phyloP scores from a whole-genome alignment of 179 eudicot genomes.

The Gypsophila paniculata region DNA sequence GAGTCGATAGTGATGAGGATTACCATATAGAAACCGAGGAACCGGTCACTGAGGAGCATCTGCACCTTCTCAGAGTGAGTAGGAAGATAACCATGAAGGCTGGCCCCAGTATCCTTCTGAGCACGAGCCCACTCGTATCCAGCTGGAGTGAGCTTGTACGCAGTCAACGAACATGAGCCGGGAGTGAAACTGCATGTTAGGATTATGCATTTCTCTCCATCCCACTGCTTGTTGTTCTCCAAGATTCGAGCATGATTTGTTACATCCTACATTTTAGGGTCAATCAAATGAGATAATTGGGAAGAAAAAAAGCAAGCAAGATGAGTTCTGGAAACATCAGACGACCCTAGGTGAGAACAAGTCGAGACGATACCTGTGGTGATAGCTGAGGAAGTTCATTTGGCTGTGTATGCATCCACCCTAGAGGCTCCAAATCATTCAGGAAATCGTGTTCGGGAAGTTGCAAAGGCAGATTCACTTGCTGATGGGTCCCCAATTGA shows the following conservation, averaged over 20 bases:
- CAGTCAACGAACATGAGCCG: conserved; percentile 95
- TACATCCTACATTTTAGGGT: conserved; percentile 56
- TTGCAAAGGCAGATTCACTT: conserved; percentile 80
- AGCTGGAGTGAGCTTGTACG: conserved; percentile 92
- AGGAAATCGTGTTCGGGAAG: conserved; percentile 94
- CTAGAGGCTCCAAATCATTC: conserved; percentile 92
- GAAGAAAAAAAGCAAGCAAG: background rate
- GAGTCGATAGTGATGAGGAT: no score
- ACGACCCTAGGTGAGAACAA: no score
- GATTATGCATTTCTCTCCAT: conserved; percentile 90
- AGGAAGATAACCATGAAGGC: conserved; percentile 95
- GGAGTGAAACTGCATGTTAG: conserved; percentile 98
- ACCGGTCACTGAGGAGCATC: conserved; percentile 98
- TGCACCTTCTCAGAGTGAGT: conserved; percentile 97
- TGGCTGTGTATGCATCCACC: conserved; percentile 99
- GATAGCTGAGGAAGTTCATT: conserved; percentile 97
- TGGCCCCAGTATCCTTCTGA: conserved; percentile 77
- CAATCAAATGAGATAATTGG: no score
- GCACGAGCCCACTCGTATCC: conserved; percentile 99
- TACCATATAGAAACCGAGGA: conserved; percentile 99
- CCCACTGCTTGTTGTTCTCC: conserved; percentile 86
- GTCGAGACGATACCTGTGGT: conserved; percentile 64
- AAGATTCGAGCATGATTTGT: conserved; percentile 77
- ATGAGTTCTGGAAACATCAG: no score
- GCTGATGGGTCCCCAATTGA: conserved; percentile 99